Percentiles rank a stretch among this genome's conserved stretches.
Conservation (phyloP, 805 yeast genomes). For the Isabelozyma heimii region DNA sequence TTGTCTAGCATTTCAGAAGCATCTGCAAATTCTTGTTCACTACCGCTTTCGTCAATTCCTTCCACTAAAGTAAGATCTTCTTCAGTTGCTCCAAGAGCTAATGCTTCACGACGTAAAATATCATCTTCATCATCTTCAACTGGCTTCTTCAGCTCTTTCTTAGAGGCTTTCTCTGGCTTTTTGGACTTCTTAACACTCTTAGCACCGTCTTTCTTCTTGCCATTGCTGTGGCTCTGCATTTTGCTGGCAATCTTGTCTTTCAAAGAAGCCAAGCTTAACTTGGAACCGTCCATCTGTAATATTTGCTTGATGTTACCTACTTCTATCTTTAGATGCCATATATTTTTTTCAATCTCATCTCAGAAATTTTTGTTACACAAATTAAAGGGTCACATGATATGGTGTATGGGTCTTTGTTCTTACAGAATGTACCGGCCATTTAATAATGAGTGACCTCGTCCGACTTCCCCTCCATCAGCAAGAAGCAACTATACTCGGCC, state of each 20-base stretch:
- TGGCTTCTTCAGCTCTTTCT: conserved; percentile 15
- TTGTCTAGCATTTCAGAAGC: conserved; percentile 40
- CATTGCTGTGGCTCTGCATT: conserved; percentile 17
- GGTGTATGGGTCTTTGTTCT: too few species aligned
- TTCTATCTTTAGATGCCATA: too few species aligned
- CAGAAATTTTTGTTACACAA: too few species aligned
- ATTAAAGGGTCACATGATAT: too few species aligned
- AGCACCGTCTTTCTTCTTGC: conserved; percentile 9
- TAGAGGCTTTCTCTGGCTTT: background rate
- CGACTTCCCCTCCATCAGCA: too few species aligned
- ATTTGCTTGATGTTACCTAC: too few species aligned
- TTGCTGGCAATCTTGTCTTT: conserved; percentile 63
- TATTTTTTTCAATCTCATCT: too few species aligned
- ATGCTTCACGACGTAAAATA: conserved; percentile 65
- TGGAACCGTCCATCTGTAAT: conserved; percentile 15
- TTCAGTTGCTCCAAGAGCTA: conserved; percentile 81
- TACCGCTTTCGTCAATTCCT: conserved; percentile 51
- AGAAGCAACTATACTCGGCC: too few species aligned
- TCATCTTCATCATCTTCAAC: conserved; percentile 20
- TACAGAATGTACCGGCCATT: too few species aligned
- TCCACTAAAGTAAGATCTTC: conserved; percentile 69
- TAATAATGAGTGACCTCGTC: too few species aligned
- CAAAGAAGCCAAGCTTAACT: conserved; percentile 52
- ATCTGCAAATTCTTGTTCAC: conserved; percentile 49
- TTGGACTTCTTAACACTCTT: conserved; percentile 7